These are phyloP conservation scores for Opeltia flavorubescens DNA, from an alignment of 495 filamentous ascomycete species.

Conservation along the genomic window DNA sequence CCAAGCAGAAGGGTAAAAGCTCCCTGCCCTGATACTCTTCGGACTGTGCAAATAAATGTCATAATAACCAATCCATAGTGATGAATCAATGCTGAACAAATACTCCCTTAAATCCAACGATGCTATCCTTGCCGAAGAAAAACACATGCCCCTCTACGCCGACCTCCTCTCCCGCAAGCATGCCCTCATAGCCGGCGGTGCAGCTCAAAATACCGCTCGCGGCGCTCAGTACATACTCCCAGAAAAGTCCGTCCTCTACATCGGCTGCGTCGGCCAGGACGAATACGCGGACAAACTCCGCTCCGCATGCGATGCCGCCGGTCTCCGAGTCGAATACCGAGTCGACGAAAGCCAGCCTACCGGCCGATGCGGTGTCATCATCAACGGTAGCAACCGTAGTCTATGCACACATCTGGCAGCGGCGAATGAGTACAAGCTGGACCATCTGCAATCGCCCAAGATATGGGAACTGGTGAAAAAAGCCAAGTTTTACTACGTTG, in stretches of 20 bases:
- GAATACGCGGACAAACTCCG: conserved; percentile 77
- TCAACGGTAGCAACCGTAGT: conserved; percentile 83
- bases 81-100: conserved; percentile 70
- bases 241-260: conserved; percentile 71
- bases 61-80: conserved; percentile 25
- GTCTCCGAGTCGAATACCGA: conserved; percentile 85
- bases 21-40: conserved; percentile 1
- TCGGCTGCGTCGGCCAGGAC: conserved; percentile 86
- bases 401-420: conserved; percentile 94
- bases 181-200: conserved; percentile 87
- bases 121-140: conserved; percentile 86
- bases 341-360: conserved; percentile 66
- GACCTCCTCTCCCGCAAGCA: conserved; percentile 76
- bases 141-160: conserved; percentile 81
- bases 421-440: conserved; percentile 90
- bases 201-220: conserved; percentile 95
- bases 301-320: conserved; percentile 63
- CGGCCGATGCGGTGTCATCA: conserved; percentile 89
- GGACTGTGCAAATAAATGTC: background rate
- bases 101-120: conserved; percentile 91
- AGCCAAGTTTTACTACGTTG: conserved; percentile 79
- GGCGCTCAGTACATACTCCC: conserved; percentile 92
- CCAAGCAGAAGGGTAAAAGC: conserved; percentile 68
- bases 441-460: conserved; percentile 81
- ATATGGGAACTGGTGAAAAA: conserved; percentile 84